These are phyloP conservation scores for Mortierella hygrophila DNA, from an alignment of 192 early-diverging fungal species.

Conservation along the genomic window DNA sequence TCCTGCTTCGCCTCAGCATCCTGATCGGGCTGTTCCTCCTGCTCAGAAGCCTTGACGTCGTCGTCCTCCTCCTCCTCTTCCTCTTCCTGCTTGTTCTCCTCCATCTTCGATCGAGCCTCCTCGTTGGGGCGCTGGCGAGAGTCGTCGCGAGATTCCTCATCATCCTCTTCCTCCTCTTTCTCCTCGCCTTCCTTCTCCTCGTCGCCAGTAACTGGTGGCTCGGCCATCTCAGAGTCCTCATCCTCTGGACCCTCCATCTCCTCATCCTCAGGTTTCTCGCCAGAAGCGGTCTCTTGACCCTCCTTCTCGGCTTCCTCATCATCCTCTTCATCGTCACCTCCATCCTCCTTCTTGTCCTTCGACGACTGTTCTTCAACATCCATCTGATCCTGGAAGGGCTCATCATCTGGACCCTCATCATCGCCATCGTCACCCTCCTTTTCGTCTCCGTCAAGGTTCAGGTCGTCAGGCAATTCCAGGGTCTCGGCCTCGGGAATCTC, in stretches of 20 bases:
- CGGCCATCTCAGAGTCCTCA: slow-evolving; percentile 39
- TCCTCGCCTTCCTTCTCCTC: slow-evolving; percentile 34
- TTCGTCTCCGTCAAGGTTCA: slow-evolving; percentile 78
- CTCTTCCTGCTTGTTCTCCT: slow-evolving; percentile 30
- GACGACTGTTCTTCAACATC: slow-evolving; percentile 52
- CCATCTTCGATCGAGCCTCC: slow-evolving; percentile 33
- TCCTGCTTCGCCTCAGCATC: slow-evolving; percentile 67
- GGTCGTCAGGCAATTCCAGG: slow-evolving; percentile 82
- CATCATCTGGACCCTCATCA: slow-evolving; percentile 55
- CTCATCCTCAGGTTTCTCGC: slow-evolving; percentile 50
- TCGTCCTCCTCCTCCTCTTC: slow-evolving; percentile 63
- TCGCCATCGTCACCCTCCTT: slow-evolving; percentile 55
- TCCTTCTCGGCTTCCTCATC: slow-evolving; percentile 56
- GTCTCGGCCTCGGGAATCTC: slow-evolving; percentile 80
- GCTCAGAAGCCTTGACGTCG: slow-evolving; percentile 58
- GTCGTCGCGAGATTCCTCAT: slow-evolving; percentile 47
- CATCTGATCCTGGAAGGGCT: slow-evolving; percentile 58
- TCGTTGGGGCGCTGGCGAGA: slow-evolving; percentile 49
- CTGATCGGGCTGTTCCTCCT: slow-evolving; percentile 62
- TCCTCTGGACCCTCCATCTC: slow-evolving; percentile 52
- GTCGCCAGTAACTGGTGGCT: slow-evolving; percentile 26
- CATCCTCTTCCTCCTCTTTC: slow-evolving; percentile 45
- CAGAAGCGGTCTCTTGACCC: slow-evolving; percentile 40
- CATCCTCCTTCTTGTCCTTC: slow-evolving; percentile 34
- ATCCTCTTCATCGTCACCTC: slow-evolving; percentile 53